Evolutionary conservation across 768 basidiomycete genomes (phyloP), one percentile per base, ranked within the genome.

Genomic region (Termitomyces sp.): DNA sequence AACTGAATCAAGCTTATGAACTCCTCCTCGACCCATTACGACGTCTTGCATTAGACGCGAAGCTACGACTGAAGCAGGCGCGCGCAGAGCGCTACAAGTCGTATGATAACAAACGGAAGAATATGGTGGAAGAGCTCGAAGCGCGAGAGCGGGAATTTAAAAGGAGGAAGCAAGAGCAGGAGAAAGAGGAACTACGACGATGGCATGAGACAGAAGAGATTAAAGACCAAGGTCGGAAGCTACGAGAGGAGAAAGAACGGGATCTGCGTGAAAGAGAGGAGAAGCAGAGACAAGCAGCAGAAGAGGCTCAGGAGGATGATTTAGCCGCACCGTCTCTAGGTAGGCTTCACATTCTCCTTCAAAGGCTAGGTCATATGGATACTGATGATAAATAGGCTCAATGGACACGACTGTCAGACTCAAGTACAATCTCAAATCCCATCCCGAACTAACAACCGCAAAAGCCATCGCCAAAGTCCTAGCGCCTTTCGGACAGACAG

Each of bases 1-100:
- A 89, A 56, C 81, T 94, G 50, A 92, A 87, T 55, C 83, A 84
- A 59, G 89, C 91, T 0, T 88, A 90, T 64, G 86, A 92, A 67
- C 76, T 92, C 2, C 76, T 94, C 6, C 85, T 92, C 56, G 92
- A 93, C 64, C 91, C 91, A 4, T 71, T 90, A 33, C 83, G 87
- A 38, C 83, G 89, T 20, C 76, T 92, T 43, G 90, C 88, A 0
- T 75, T 94, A 54, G 90, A 94, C 66, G 88, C 90, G 2, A 89
- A 88, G 65, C 71, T 88, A n/a, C 85, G 87, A 43, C 69, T 87
- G 2, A 84, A 86, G 57, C 78, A 81, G 41, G 90, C 90, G 0
- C 80, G 83, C 35, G 81, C 83, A 41, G 81, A 85, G 43, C 82
- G 90, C n/a, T 90, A 83, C 62, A 79, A 88, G 22, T 66, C 77